Base-by-base conservation (phyloP, 768 basidiomycete species). In the Lactifluus pinguis region DNA sequence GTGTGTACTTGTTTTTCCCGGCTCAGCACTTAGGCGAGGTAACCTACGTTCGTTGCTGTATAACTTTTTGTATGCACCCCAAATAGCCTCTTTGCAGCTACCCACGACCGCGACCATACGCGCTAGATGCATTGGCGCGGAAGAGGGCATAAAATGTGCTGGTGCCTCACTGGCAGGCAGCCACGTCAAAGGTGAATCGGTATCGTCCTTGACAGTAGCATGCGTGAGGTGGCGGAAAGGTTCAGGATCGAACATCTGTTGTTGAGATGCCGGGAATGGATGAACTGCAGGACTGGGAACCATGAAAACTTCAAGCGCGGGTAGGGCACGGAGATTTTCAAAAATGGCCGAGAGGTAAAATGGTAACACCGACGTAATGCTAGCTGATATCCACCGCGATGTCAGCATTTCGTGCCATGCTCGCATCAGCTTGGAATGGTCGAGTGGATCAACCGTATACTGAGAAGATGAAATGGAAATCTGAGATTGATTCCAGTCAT, bases 21-120 rank as follows among this genome's bases (percentile, higher is more conserved):
- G n/a, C n/a, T 41, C 60, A 9, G 48, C 52, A 6, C 53, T 68
- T 72, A n/a, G 75, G 70, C 41, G 75, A 73, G 8, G 72, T 67
- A 29, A 75, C 75, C 49, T 59, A n/a, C 32, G 48, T 3, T 58
- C 59, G 45, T 76, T 78, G 1, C 72, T 69, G 41, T 71, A 73
- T 0, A 86, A 69, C 55, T 72, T 74, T 49, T 80, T 72, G 68
- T 87, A 89, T 69, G 84, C 84, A 21, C 72, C 70, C 80, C 81
- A 86, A 44, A 91, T 81, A 19, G 84, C 80, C 44, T 86, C 85
- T 67, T 87, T 87, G 73, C 86, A 89, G 15, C 78, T 80, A 29
- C 70, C 67, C 29, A 89, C 77, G 19, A 79, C 80, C 34, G 75
- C 76, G 9, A 89, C 79, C 30, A 75, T 79, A 61, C 78, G 80